Conservation (phyloP, 176 grass and related monocot genomes). For the Avena atlantica region DNA sequence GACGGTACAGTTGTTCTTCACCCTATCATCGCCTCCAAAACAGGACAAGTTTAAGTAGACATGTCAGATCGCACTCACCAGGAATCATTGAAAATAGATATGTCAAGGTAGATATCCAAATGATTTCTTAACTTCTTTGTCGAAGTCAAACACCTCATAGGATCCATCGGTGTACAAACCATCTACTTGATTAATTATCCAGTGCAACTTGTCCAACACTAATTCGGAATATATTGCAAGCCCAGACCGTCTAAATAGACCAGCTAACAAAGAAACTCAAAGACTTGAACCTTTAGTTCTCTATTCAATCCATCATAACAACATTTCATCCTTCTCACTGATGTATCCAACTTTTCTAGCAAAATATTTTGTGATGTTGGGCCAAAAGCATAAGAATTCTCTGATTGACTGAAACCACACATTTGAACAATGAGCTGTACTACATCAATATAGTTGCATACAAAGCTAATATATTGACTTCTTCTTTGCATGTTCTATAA, state of each 20-base stretch:
- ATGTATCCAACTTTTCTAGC: slow-evolving; percentile 66
- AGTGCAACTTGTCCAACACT: slow-evolving; percentile 57
- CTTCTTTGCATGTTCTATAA: slow-evolving; percentile 70
- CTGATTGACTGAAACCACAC: slow-evolving; percentile 46
- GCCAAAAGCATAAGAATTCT: slow-evolving; percentile 52
- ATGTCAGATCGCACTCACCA: slow-evolving; percentile 51
- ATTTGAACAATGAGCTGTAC: slow-evolving; percentile 64
- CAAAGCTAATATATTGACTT: slow-evolving; percentile 69
- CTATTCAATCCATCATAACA: slow-evolving; percentile 65
- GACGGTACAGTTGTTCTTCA: slow-evolving; percentile 53
- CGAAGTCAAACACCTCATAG: slow-evolving; percentile 63
- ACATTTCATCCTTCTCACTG: slow-evolving; percentile 65
- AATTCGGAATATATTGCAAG: slow-evolving; percentile 40
- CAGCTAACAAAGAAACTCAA: slow-evolving; percentile 72
- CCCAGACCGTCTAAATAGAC: slow-evolving; percentile 58
- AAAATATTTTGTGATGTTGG: slow-evolving; percentile 57
- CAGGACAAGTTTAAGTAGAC: slow-evolving; percentile 65
- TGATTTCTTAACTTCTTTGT: slow-evolving; percentile 64
- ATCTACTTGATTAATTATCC: slow-evolving; percentile 56
- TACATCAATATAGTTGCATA: slow-evolving; percentile 65
- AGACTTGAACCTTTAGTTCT: slow-evolving; percentile 66
- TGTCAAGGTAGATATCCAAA: slow-evolving; percentile 62
- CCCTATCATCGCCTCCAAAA: slow-evolving; percentile 61
- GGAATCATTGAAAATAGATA: slow-evolving; percentile 67
- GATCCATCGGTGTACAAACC: slow-evolving; percentile 54